Conservation (phyloP, 495 filamentous ascomycete genomes). For the Cenococcum geophilum region DNA sequence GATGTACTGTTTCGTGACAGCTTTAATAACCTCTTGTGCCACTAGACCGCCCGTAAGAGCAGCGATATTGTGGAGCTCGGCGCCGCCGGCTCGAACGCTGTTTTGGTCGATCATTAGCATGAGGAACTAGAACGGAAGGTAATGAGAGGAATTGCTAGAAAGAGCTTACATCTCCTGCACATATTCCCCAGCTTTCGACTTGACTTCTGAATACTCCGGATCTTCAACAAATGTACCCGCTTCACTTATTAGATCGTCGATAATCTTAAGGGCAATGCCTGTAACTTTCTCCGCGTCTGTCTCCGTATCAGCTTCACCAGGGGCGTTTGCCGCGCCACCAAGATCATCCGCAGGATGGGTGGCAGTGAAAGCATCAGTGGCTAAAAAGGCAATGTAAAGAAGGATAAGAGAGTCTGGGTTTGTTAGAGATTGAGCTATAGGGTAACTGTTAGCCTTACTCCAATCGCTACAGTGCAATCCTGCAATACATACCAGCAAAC, state of each 20-base stretch:
- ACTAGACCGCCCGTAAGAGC: slow-evolving; percentile 85
- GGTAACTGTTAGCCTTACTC: slow-evolving; percentile 2
- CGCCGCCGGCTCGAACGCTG: slow-evolving; percentile 67
- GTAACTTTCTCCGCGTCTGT: slow-evolving; percentile 33
- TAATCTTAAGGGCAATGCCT: slow-evolving; percentile 39
- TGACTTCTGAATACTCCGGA: slow-evolving; percentile 44
- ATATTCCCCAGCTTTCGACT: slow-evolving; percentile 37
- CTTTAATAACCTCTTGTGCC: slow-evolving; percentile 93
- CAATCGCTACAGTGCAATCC: background rate
- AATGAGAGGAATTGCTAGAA: background rate
- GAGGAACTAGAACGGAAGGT: background rate
- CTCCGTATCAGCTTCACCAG: slow-evolving; percentile 25
- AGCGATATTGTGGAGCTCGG: slow-evolving; percentile 92
- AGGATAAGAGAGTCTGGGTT: slow-evolving; percentile 60
- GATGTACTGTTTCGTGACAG: slow-evolving; percentile 92
- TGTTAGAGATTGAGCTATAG: slow-evolving; percentile 34
- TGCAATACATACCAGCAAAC: slow-evolving; percentile 24
- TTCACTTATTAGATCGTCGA: slow-evolving; percentile 46
- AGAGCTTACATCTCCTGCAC: slow-evolving; percentile 35
- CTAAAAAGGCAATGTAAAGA: slow-evolving; percentile 68
- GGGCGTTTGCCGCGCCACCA: slow-evolving; percentile 20
- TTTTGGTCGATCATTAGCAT: background rate
- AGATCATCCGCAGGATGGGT: slow-evolving; percentile 32
- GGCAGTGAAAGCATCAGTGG: slow-evolving; percentile 51
- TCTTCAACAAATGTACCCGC: slow-evolving; percentile 42